Evolutionary conservation across 2,329 filamentous ascomycete species (phyloP).

Genomic region (Aspergillus novofumigatus): DNA sequence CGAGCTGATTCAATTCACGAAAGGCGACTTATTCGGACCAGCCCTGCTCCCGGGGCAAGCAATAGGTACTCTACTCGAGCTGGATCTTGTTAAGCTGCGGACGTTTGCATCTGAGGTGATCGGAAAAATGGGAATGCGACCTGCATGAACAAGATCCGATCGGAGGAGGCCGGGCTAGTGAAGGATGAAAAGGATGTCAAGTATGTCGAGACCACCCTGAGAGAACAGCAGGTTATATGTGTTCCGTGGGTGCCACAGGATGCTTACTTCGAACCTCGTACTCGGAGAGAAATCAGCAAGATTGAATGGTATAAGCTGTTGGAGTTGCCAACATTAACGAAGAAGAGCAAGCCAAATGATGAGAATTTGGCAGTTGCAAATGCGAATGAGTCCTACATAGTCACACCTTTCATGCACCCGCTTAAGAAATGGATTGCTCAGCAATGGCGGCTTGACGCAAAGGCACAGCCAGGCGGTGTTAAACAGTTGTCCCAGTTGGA

Average conservation of each 20-base stretch:
- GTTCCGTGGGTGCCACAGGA: slow-evolving; percentile 85
- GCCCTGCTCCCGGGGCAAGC: too few relatives aligned
- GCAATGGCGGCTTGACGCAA: slow-evolving; percentile 69
- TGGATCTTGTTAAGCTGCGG: too few relatives aligned
- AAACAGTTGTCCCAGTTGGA: slow-evolving; percentile 44
- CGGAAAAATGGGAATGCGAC: too few relatives aligned
- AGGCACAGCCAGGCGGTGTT: slow-evolving; percentile 38
- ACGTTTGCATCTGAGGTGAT: too few relatives aligned
- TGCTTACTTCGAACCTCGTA: slow-evolving; percentile 81
- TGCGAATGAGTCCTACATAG: slow-evolving; percentile 95
- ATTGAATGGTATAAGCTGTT: slow-evolving; percentile 92
- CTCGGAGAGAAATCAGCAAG: slow-evolving; percentile 95
- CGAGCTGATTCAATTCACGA: too few relatives aligned
- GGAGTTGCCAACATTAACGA: slow-evolving; percentile 72
- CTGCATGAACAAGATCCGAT: too few relatives aligned
- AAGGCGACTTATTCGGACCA: too few relatives aligned
- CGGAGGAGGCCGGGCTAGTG: slow-evolving; percentile 70
- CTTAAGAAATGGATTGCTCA: slow-evolving; percentile 88
- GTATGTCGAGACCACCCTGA: slow-evolving; percentile 82
- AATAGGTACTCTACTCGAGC: too few relatives aligned
- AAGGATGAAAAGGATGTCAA: slow-evolving; percentile 68
- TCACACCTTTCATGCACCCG: slow-evolving; percentile 84
- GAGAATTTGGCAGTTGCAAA: slow-evolving; percentile 55
- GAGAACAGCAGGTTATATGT: slow-evolving; percentile 90
- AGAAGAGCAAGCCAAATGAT: slow-evolving; percentile 66